Base-by-base conservation (phyloP, 768 basidiomycete species). In the Suillus bovinus region DNA sequence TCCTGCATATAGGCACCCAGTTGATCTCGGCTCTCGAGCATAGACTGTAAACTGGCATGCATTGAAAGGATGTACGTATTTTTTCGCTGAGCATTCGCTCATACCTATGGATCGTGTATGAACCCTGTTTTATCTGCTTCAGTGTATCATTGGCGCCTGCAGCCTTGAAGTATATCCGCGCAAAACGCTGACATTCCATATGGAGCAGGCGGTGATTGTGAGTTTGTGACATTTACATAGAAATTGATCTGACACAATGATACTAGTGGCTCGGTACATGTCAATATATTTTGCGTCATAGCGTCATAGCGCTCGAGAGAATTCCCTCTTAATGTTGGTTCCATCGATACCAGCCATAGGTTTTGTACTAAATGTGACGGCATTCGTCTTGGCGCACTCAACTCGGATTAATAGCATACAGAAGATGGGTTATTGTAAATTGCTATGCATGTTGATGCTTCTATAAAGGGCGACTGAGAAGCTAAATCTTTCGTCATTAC, bases 1-100 rank as follows among this genome's bases (percentile, higher is more conserved):
- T 27, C 8, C 16, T 29, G 63, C 61, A 61, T n/a, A n/a, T 59
- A 69, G 60, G 67, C 33, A 27, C 17, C 49, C 73, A 27, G 56
- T 33, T 39, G 16, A 47, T 31, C 42, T 33, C 14, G 2, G 9
- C 29, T 46, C 22, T 46, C 6, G 5, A 17, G 8, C 24, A 24
- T 47, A 7, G 1, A 27, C 27, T 50, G 29, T 27, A 17, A 16
- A 49, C 16, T 27, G 31, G 34, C 16, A 34, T 22, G 46, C n/a
- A n/a, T n/a, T n/a, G n/a, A n/a, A n/a, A n/a, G n/a, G 4, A 41
- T 41, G 50, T 36, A 47, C 29, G 42, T 39, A 39, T 68, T 69
- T 60, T 66, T 66, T 42, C 13, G 16, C 29, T 6, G 39, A 36
- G 50, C 38, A 5, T 57, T 7, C 6, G 7, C 14, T 27, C 47